These are phyloP conservation scores for Betula pendula DNA, from an alignment of 306 rosid species.

Conservation along the genomic window DNA sequence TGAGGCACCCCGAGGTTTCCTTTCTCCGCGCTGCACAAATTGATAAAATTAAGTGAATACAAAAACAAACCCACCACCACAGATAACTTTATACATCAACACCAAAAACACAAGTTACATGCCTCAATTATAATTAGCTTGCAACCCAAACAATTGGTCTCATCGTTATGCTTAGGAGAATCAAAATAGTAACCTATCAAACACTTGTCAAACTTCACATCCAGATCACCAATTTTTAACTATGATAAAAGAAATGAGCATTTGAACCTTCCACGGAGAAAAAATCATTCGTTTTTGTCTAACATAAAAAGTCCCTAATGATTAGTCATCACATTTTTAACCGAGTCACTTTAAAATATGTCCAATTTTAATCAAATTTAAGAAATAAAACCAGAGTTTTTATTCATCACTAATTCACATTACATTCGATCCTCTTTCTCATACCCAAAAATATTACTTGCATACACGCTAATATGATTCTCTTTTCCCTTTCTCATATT, in stretches of 20 bases:
- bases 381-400: not conserved
- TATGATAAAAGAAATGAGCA: not conserved
- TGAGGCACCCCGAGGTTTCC: conserved; percentile 96
- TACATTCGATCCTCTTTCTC: too few relatives aligned
- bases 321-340: not conserved
- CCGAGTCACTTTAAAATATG: not conserved
- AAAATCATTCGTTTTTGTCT: not conserved
- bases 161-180: too few relatives aligned
- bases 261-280: not conserved
- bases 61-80: conserved; percentile 14
- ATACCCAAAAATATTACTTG: not conserved
- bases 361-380: not conserved
- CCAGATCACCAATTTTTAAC: not conserved
- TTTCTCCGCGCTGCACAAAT: conserved; percentile 66
- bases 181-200: conserved; percentile 11
- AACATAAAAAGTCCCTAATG: not conserved
- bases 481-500: not conserved
- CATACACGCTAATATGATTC: not conserved
- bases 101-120: conserved; percentile 11
- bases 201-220: not conserved
- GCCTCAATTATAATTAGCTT: conserved; percentile 8
- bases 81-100: conserved; percentile 8
- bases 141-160: not conserved
- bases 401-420: too few relatives aligned
- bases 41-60: not conserved